Evolutionary conservation across 257 asterid species (phyloP).

Genomic region (Rauvolfia tetraphylla): DNA sequence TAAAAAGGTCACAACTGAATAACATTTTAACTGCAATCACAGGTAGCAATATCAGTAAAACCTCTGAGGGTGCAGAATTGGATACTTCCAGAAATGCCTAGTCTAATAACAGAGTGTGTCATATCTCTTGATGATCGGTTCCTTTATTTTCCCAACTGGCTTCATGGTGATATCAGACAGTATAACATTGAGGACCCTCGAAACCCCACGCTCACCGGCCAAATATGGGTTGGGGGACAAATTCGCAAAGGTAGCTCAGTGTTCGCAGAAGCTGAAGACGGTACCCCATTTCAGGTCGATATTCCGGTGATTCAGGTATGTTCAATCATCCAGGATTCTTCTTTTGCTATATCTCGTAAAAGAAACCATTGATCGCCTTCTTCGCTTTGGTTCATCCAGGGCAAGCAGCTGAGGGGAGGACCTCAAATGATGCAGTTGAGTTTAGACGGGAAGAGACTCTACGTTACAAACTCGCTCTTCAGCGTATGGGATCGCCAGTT

Average conservation of each 20-base stretch:
- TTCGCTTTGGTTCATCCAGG: conserved; percentile 31
- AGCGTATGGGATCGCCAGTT: conserved; percentile 90
- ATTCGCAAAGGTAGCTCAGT: conserved; percentile 59
- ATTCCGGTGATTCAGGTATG: conserved; percentile 75
- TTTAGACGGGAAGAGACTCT: conserved; percentile 83
- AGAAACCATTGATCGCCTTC: background rate
- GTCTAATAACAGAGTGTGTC: conserved; percentile 74
- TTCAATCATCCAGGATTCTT: background rate
- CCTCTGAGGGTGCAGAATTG: conserved; percentile 75
- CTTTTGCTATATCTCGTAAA: background rate
- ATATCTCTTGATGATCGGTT: conserved; percentile 80
- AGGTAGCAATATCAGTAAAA: conserved; percentile 60
- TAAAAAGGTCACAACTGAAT: background rate
- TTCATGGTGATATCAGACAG: conserved; percentile 91
- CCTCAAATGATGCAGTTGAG: conserved; percentile 99
- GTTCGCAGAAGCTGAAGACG: conserved; percentile 70
- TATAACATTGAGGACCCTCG: conserved; percentile 79
- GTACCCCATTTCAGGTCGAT: conserved; percentile 66
- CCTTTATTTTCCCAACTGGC: conserved; percentile 81
- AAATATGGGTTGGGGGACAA: conserved; percentile 76
- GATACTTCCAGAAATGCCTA: conserved; percentile 89
- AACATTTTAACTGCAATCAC: conserved; percentile 18
- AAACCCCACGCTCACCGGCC: conserved; percentile 66
- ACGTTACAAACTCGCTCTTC: conserved; percentile 83
- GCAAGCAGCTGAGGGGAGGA: conserved; percentile 78